Percentiles rank a stretch among this genome's conserved stretches.
These are phyloP conservation scores for Argentina anserina DNA, from an alignment of 306 rosid genomes.

Conservation along the genomic window DNA sequence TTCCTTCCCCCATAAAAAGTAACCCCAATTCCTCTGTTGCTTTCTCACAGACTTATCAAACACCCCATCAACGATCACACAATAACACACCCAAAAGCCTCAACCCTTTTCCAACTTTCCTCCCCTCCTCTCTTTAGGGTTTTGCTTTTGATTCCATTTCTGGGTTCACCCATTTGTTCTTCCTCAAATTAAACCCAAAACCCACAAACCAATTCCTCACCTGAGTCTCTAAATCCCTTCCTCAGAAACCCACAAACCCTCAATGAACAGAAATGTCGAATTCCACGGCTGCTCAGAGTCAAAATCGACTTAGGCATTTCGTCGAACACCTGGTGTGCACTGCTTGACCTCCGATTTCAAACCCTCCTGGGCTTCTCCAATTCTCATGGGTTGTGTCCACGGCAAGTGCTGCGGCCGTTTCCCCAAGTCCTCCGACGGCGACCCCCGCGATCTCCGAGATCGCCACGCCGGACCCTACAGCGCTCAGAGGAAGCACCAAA, in stretches of 20 bases:
- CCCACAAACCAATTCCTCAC: background rate
- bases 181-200: slow-evolving; percentile 8
- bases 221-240: slow-evolving; percentile 12
- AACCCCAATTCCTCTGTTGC: slow-evolving; percentile 1
- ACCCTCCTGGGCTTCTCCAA: slow-evolving; percentile 3
- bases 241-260: slow-evolving; percentile 12
- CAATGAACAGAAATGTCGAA: slow-evolving; percentile 29
- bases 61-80: background rate
- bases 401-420: slow-evolving; percentile 68
- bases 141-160: slow-evolving; percentile 20
- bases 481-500: slow-evolving; percentile 63
- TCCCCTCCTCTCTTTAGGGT: too few relatives aligned
- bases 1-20: slow-evolving; percentile 9
- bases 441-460: slow-evolving; percentile 46
- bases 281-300: slow-evolving; percentile 24
- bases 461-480: slow-evolving; percentile 39
- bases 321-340: slow-evolving; percentile 22
- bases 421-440: slow-evolving; percentile 52
- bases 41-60: slow-evolving; percentile 11
- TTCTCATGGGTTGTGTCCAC: slow-evolving; percentile 81
- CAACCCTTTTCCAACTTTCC: slow-evolving; percentile 5
- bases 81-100: slow-evolving; percentile 17
- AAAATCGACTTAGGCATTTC: slow-evolving; percentile 11
- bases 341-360: slow-evolving; percentile 26
- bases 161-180: slow-evolving; percentile 7